A percentile compares a stretch with the other conserved stretches of the same genome.
Evolutionary conservation across 495 filamentous ascomycete genomes (phyloP).

Genomic region (Peziza echinospora): DNA sequence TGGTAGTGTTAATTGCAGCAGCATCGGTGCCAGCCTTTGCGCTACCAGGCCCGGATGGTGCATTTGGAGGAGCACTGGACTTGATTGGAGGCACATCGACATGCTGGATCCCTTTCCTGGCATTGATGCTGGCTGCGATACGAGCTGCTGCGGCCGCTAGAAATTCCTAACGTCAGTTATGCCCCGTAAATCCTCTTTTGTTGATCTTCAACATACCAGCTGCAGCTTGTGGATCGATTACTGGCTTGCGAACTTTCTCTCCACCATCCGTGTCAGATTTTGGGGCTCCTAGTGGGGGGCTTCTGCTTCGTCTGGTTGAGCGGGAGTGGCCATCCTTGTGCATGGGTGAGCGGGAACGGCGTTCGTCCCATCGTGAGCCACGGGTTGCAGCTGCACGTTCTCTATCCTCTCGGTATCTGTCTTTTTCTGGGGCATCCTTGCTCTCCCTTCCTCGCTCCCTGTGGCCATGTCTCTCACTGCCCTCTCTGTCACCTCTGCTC

Average conservation of each 20-base stretch:
- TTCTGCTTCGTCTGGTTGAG: constrained; percentile 37
- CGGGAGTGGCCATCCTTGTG: not conserved
- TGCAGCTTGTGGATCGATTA: constrained; percentile 53
- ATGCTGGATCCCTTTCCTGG: constrained; percentile 81
- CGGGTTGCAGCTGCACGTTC: constrained; percentile 6
- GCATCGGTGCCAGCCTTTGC: constrained; percentile 9
- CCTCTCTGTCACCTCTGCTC: not conserved
- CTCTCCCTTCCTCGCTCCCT: not conserved
- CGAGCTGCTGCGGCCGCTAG: constrained; percentile 75
- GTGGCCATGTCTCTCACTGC: not conserved
- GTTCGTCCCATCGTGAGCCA: constrained; percentile 18
- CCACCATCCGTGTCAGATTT: constrained; percentile 26
- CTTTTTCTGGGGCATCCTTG: not conserved
- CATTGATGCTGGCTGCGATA: constrained; percentile 82
- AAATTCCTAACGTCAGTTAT: constrained; percentile 3
- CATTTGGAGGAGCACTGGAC: constrained; percentile 15
- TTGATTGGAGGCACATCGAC: constrained; percentile 75
- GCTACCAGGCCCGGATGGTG: constrained; percentile 5
- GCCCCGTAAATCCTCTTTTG: constrained; percentile 14
- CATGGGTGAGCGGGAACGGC: not conserved
- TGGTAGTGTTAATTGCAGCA: constrained; percentile 24
- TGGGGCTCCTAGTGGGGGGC: constrained; percentile 29
- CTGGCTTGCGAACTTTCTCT: constrained; percentile 11
- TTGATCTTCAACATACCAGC: constrained; percentile 35
- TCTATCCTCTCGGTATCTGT: constrained; percentile 9